Evolutionary conservation across 306 rosid genomes (phyloP).

Genomic region (Quillaja saponaria): DNA sequence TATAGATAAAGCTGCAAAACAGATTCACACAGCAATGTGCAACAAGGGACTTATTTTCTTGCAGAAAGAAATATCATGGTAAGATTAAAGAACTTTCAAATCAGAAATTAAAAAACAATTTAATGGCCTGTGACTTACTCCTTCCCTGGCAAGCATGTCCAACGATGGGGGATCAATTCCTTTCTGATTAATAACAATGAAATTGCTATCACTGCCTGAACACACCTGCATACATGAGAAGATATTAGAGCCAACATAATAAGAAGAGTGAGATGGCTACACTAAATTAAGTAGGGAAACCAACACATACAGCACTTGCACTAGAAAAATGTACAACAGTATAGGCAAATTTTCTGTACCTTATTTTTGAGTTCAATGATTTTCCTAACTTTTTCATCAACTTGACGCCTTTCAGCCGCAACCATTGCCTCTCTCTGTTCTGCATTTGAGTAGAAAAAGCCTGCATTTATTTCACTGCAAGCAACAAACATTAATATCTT

Average conservation of each 20-base stretch:
- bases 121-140: slow-evolving; percentile 55
- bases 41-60: no score
- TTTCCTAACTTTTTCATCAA: slow-evolving; percentile 82
- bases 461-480: slow-evolving; percentile 89
- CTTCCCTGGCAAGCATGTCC: slow-evolving; percentile 92
- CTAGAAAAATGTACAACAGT: neutral
- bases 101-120: neutral
- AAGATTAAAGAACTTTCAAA: no score
- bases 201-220: slow-evolving; percentile 66
- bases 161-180: slow-evolving; percentile 98
- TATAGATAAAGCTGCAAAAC: no score
- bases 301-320: neutral
- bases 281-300: neutral
- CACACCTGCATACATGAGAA: slow-evolving; percentile 64
- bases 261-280: neutral
- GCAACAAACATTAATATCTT: slow-evolving; percentile 30
- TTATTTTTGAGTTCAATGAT: slow-evolving; percentile 85
- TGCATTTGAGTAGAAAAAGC: slow-evolving; percentile 97
- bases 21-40: no score
- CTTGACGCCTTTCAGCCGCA: slow-evolving; percentile 87
- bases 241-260: neutral
- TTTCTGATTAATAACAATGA: slow-evolving; percentile 87
- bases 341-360: slow-evolving; percentile 39
- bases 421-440: slow-evolving; percentile 98
- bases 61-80: no score